These are phyloP conservation scores for Taiozyma onychis DNA, from an alignment of 1,139 yeast species.

Conservation along the genomic window DNA sequence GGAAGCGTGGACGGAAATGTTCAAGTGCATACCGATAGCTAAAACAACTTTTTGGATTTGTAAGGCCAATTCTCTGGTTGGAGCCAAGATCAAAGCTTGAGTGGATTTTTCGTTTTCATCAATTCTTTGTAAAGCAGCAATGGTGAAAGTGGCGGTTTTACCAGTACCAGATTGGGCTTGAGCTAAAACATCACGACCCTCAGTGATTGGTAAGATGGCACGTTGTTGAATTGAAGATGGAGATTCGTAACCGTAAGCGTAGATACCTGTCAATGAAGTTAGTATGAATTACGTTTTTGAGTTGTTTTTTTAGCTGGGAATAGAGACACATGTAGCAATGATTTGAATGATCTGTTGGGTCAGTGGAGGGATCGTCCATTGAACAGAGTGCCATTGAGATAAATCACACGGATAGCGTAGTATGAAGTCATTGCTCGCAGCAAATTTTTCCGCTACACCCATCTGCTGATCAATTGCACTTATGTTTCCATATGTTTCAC, in stretches of 20 bases:
- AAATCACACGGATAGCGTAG: not conserved
- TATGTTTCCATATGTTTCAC: not conserved
- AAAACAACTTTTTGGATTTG: slow-evolving; percentile 96
- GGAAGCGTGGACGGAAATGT: slow-evolving; percentile 94
- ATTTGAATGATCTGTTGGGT: not conserved
- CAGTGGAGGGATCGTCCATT: not conserved
- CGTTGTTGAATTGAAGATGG: slow-evolving; percentile 99
- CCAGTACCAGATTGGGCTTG: slow-evolving; percentile 99
- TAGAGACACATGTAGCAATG: not conserved
- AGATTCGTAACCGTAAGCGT: slow-evolving; percentile 95
- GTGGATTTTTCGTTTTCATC: slow-evolving; percentile 65
- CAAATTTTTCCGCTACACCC: not conserved
- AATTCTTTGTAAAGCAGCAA: slow-evolving; percentile 92
- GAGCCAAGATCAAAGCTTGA: slow-evolving; percentile 94
- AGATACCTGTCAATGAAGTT: slow-evolving; percentile 46
- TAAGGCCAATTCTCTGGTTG: slow-evolving; percentile 97
- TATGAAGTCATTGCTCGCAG: not conserved
- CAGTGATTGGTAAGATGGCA: slow-evolving; percentile 94
- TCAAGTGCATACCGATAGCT: slow-evolving; percentile 90
- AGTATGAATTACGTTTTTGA: slow-evolving; percentile 6
- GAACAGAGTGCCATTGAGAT: not conserved
- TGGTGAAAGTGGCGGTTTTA: slow-evolving; percentile 98
- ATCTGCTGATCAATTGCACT: not conserved
- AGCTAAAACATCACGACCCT: slow-evolving; percentile 95
- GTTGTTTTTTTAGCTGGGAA: not conserved